These are phyloP conservation scores for Colletotrichum melonis DNA, from an alignment of 2,329 filamentous ascomycete species.

Conservation along the genomic window DNA sequence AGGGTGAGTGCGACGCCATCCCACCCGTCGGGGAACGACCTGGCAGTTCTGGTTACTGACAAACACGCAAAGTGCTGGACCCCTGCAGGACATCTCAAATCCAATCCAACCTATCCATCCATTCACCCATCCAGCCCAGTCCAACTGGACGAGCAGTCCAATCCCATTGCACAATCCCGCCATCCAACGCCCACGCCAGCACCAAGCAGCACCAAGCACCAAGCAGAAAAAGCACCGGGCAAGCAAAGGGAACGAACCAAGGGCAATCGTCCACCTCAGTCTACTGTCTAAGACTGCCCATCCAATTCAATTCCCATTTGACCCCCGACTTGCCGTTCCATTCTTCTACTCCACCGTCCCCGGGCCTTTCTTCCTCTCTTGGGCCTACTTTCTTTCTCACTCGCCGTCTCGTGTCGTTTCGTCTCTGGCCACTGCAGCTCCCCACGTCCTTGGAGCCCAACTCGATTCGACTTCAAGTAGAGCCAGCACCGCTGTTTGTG, in stretches of 20 bases:
- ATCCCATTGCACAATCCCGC: conserved; percentile 9
- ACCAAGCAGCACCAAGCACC: conserved; percentile 1
- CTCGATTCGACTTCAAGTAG: background rate
- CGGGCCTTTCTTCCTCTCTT: background rate
- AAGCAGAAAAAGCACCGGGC: background rate
- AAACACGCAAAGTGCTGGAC: conserved; percentile 26
- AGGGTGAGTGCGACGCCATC: background rate
- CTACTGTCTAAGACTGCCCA: background rate
- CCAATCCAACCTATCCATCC: background rate
- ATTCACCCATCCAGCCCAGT: too few relatives aligned
- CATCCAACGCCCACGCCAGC: background rate
- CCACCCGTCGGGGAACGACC: conserved; percentile 26
- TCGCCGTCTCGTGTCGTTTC: conserved; percentile 2
- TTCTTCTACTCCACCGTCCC: conserved; percentile 25
- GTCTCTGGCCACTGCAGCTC: background rate
- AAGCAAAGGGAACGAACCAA: too few relatives aligned
- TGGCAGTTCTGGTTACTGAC: background rate
- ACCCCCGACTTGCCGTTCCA: background rate
- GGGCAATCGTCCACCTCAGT: too few relatives aligned
- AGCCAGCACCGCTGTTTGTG: background rate
- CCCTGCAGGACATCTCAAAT: conserved; percentile 27
- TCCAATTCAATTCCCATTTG: background rate
- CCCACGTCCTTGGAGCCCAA: background rate
- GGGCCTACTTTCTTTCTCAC: background rate
- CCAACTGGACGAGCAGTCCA: background rate